These are phyloP conservation scores for Henningerozyma blattae DNA, from an alignment of 805 yeast species.

Conservation along the genomic window DNA sequence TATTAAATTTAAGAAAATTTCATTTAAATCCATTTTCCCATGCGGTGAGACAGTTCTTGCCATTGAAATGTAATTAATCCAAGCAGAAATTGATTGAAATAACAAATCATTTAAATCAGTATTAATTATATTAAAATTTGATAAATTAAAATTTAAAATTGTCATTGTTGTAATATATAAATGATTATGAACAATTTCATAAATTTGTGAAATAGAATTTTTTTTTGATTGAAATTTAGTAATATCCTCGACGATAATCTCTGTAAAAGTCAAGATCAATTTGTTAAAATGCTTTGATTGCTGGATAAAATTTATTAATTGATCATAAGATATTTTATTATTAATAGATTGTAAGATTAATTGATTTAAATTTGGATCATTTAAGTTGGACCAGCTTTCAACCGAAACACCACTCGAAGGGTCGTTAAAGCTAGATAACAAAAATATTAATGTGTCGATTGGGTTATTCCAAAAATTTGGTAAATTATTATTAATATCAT, in stretches of 20 bases:
- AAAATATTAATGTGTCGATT: slow-evolving; percentile 15
- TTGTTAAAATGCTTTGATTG: slow-evolving; percentile 14
- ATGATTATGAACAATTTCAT: slow-evolving; percentile 22
- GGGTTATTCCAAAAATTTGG: slow-evolving; percentile 22
- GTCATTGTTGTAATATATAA: slow-evolving; percentile 24
- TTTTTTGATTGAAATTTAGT: slow-evolving; percentile 20
- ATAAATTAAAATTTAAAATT: slow-evolving; percentile 17
- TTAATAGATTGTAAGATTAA: slow-evolving; percentile 9
- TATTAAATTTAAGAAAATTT: slow-evolving; percentile 18
- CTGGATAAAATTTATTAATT: slow-evolving; percentile 14
- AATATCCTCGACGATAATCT: slow-evolving; percentile 25
- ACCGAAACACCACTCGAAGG: too few relatives aligned
- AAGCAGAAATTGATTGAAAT: slow-evolving; percentile 18
- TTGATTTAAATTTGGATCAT: slow-evolving; percentile 4
- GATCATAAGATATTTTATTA: slow-evolving; percentile 11
- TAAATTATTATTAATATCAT: slow-evolving; percentile 1
- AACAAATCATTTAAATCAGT: slow-evolving; percentile 9
- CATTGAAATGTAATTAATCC: slow-evolving; percentile 23
- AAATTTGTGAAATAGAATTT: slow-evolving; percentile 17
- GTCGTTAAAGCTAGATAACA: slow-evolving; percentile 8
- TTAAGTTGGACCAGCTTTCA: slow-evolving; percentile 8
- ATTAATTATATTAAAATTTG: slow-evolving; percentile 1
- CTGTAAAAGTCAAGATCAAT: slow-evolving; percentile 17
- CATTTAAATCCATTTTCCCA: slow-evolving; percentile 21
- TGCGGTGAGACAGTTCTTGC: slow-evolving; percentile 16